These are phyloP conservation scores for Saposhnikovia divaricata DNA, from an alignment of 129 eudicot genomes.

Conservation along the genomic window DNA sequence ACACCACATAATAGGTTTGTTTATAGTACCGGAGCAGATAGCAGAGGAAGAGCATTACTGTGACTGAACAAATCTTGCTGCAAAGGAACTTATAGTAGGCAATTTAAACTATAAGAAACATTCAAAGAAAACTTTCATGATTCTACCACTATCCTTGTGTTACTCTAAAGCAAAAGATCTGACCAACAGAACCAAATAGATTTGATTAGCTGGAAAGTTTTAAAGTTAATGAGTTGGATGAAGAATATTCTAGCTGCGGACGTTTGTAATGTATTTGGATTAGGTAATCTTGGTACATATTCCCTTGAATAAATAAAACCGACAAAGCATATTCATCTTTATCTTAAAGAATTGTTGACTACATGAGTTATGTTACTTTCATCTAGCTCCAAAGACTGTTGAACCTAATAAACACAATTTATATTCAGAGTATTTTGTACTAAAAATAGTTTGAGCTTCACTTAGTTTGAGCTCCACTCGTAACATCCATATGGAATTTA, in stretches of 20 bases:
- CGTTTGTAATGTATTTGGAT: not conserved
- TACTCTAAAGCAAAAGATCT: not conserved
- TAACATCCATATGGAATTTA: not conserved
- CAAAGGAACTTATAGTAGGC: not conserved
- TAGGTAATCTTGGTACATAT: not conserved
- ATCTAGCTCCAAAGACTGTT: no score
- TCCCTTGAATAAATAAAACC: not conserved
- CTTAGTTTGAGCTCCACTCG: no score
- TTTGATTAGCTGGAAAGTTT: not conserved
- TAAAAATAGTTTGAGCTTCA: no score
- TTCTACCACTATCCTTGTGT: not conserved
- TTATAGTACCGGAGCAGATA: no score
- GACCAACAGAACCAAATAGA: not conserved
- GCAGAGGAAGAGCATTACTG: not conserved
- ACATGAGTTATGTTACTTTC: not conserved
- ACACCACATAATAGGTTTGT: not conserved
- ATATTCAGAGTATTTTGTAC: no score
- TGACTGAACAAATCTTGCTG: not conserved
- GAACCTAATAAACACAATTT: no score
- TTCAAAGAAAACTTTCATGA: no score
- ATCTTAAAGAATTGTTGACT: not conserved
- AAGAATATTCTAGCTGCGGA: not conserved
- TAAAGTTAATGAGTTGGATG: not conserved
- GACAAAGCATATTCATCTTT: no score
- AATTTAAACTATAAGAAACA: not conserved